Base-by-base conservation (phyloP, 2,329 filamentous ascomycete genomes). In the Neopestalotiopsis sp. region DNA sequence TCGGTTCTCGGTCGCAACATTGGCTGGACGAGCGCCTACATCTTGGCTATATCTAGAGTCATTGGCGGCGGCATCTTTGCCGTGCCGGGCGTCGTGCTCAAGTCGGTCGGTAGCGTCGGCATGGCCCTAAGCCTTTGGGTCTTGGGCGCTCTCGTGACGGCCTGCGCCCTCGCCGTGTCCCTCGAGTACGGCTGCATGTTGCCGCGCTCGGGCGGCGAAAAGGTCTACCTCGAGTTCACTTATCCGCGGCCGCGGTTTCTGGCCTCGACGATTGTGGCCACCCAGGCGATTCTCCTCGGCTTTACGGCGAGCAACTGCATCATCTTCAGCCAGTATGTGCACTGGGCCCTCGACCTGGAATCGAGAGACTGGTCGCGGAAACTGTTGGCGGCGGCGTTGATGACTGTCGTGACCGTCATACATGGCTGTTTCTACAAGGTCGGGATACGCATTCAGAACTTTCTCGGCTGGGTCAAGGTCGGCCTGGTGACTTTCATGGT, bases 21-120 rank as follows among this genome's bases (percentile, higher is more conserved):
- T 64, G 86, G 81, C 68, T 91, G 90, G 89, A 82, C 83, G 32
- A 90, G 87, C 72, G 88, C 89, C 1, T 92, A 90, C 75, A 89
- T 92, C 67, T 83, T 92, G 24, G 88, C 91, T 7, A 89, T 92
- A 32, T 91, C 89, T 1, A 85, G 90, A 13, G 89, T 93, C 5
- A 89, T 93, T 38, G 91, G 91, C 13, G 90, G 86, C 73, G 91
- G 91, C 32, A 92, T 94, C 71, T 94, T 93, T 74, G 90, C 91
- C 0, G 92, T 90, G 0, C 91, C 90, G 0, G 91, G 89, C 0
- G 85, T 90, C 4, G 92, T 94, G 64, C 83, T 92, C 3, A 85
- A 88, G 49, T 86, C 88, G 0, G 88, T 90, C 1, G 92, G 92
- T 1, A 93, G 90, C 67, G 84, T 91, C 0, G 91, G 90, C 0